A percentile compares a stretch with the other conserved stretches of the same genome.
phyloP scores from a whole-genome alignment of 768 basidiomycete genomes.

The Phanerodontia chrysosporium region DNA sequence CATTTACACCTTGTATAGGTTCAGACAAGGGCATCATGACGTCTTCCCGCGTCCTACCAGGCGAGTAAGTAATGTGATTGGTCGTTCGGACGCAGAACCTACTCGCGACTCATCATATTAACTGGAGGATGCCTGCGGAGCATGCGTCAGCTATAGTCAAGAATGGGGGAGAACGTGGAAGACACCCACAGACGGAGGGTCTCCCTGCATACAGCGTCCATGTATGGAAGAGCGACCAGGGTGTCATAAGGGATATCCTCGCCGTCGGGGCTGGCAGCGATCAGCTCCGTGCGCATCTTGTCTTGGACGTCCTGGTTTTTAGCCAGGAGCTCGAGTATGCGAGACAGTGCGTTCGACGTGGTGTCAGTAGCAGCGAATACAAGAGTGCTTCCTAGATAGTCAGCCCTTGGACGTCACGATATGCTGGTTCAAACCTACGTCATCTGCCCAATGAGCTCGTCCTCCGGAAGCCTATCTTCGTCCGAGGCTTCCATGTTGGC shows the following conservation, averaged over 20 bases:
- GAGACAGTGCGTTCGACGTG: conserved; percentile 19
- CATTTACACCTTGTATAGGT: conserved; percentile 10
- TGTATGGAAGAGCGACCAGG: conserved; percentile 43
- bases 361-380: conserved; percentile 26
- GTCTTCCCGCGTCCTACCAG: conserved; percentile 2
- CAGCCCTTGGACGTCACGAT: not conserved
- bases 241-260: conserved; percentile 15
- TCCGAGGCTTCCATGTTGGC: conserved; percentile 32
- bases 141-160: not conserved
- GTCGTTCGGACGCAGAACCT: not conserved
- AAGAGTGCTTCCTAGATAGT: conserved; percentile 12
- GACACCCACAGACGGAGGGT: conserved; percentile 38
- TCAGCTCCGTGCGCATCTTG: conserved; percentile 20
- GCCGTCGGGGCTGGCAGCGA: conserved; percentile 2
- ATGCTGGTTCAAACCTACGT: not conserved
- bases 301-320: conserved; percentile 21
- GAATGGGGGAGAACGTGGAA: not conserved
- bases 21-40: conserved; percentile 5
- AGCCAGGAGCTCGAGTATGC: conserved; percentile 20
- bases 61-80: not conserved
- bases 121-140: conserved; percentile 10
- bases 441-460: conserved; percentile 39
- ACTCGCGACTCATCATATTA: conserved; percentile 5
- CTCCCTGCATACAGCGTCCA: conserved; percentile 61
- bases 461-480: conserved; percentile 21